Conservation (phyloP, 352 stramenopile species). For the Blastocystis sp. region DNA sequence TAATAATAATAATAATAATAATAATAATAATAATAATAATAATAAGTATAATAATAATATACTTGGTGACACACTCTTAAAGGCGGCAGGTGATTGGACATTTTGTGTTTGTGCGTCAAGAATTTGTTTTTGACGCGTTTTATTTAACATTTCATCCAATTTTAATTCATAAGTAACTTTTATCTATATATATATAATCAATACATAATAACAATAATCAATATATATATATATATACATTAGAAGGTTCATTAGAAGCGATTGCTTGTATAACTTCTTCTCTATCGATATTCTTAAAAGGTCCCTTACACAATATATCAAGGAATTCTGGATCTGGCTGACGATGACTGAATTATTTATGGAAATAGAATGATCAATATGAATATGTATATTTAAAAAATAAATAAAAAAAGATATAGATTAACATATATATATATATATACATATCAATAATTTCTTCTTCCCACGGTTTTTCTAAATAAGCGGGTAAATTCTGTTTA, state of each 20-base stretch:
- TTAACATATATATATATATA: conserved; percentile 47
- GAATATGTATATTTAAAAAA: not conserved
- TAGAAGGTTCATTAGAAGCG: not conserved
- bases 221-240: not conserved
- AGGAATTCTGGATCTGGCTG: conserved; percentile 26
- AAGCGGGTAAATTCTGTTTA: conserved; percentile 82
- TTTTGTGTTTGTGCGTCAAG: not conserved
- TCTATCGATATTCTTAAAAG: conserved; percentile 34
- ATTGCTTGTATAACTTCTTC: conserved; percentile 35
- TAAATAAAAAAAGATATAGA: conserved; percentile 29
- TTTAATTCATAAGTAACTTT: conserved; percentile 42
- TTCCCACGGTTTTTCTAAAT: conserved; percentile 63
- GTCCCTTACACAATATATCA: conserved; percentile 10
- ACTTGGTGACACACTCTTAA: conserved; percentile 2
- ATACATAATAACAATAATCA: too few species aligned
- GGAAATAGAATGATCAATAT: not conserved
- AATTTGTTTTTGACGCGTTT: conserved; percentile 31
- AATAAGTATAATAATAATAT: too few species aligned
- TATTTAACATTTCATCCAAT: conserved; percentile 36
- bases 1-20: not conserved
- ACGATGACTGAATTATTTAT: not conserved
- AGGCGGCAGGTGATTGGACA: not conserved
- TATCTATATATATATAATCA: conserved; percentile 27
- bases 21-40: too few species aligned
- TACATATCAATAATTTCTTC: conserved; percentile 42